Conservation (phyloP, 148 eudicot genomes). For the Cornus florida region DNA sequence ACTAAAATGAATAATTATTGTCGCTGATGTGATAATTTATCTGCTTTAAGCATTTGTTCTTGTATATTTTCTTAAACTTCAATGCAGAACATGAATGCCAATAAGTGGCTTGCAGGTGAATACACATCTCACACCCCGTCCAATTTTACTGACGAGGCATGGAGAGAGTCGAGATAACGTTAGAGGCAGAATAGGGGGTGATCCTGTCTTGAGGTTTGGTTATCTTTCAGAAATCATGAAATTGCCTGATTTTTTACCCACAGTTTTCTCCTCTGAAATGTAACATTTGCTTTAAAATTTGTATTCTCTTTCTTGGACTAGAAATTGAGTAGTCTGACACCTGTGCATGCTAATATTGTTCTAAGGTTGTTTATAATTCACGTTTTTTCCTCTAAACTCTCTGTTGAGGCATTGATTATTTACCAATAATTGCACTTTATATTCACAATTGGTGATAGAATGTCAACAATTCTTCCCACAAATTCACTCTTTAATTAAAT, state of each 20-base stretch:
- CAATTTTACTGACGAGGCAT: constrained; percentile 94
- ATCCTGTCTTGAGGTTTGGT: constrained; percentile 69
- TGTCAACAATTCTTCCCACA: too few relatives aligned
- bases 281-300: neutral
- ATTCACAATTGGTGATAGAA: too few relatives aligned
- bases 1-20: neutral
- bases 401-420: neutral
- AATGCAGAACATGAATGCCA: constrained; percentile 3
- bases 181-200: constrained; percentile 92
- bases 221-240: constrained; percentile 3
- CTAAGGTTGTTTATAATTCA: too few relatives aligned
- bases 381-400: too few relatives aligned
- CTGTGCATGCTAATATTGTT: neutral
- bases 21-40: neutral
- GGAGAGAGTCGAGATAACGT: constrained; percentile 94
- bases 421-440: too few relatives aligned
- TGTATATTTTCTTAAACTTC: neutral
- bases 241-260: neutral
- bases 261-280: neutral
- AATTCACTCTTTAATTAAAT: too few relatives aligned
- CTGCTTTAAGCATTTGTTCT: neutral
- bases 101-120: constrained; percentile 61
- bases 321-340: neutral
- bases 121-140: constrained; percentile 90
- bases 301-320: constrained; percentile 6